phyloP scores from a whole-genome alignment of 1,284 basidiomycete genomes.

The Spongispora temasekensis region DNA sequence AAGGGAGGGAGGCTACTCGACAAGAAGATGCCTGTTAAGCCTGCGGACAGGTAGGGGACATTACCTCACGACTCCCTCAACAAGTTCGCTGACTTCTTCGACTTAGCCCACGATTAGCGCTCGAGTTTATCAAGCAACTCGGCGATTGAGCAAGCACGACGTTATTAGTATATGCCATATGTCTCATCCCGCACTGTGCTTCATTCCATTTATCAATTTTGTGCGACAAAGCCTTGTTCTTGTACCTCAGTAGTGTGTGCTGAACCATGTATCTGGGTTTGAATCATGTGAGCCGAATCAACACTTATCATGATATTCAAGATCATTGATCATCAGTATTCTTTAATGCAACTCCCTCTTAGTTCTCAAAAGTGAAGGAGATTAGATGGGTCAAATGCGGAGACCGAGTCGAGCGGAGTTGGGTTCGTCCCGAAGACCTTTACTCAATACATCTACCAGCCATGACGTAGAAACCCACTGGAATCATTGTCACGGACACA shows the following conservation, averaged over 20 bases:
- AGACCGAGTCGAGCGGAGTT: neutral
- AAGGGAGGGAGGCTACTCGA: constrained; percentile 86
- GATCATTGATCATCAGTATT: no score
- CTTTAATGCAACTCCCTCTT: neutral
- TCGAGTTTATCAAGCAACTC: constrained; percentile 43
- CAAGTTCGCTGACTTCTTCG: constrained; percentile 2
- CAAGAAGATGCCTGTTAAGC: constrained; percentile 81
- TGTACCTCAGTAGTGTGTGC: neutral
- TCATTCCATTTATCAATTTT: no score
- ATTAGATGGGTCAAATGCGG: neutral
- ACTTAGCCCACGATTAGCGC: constrained; percentile 35
- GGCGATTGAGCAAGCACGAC: constrained; percentile 11
- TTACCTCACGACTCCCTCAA: no score
- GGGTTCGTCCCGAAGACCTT: no score
- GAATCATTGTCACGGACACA: no score
- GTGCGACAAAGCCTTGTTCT: neutral
- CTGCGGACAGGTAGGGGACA: constrained; percentile 66
- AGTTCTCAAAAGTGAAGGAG: neutral
- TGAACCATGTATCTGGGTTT: neutral
- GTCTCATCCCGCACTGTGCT: constrained; percentile 9
- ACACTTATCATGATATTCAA: no score
- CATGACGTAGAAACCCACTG: no score
- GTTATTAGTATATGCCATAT: constrained; percentile 4
- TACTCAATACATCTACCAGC: no score
- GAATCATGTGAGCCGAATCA: no score